Conservation (phyloP, 495 filamentous ascomycete species). For the Neurospora sp. region DNA sequence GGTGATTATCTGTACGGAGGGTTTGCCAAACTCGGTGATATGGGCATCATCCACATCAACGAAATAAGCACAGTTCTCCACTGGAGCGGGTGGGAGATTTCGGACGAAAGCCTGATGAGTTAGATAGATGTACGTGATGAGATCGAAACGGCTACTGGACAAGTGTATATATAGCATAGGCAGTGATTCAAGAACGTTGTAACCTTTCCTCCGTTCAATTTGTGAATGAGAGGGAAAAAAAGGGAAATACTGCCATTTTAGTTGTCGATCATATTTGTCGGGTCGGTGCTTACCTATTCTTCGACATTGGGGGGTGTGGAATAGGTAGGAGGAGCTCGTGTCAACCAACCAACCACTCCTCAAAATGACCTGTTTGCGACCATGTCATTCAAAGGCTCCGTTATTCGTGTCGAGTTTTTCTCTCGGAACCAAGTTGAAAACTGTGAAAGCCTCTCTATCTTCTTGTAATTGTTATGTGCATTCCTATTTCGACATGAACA, state of each 20-base stretch:
- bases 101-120: background rate
- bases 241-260: too few relatives aligned
- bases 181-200: background rate
- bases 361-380: too few relatives aligned
- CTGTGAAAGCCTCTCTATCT: background rate
- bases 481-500: background rate
- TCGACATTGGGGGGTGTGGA: too few relatives aligned
- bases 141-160: background rate
- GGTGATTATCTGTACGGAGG: too few relatives aligned
- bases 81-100: background rate
- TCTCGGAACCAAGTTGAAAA: background rate
- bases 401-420: background rate
- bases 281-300: too few relatives aligned
- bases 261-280: too few relatives aligned
- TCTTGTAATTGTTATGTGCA: background rate
- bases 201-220: too few relatives aligned
- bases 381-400: too few relatives aligned
- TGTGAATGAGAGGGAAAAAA: too few relatives aligned
- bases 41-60: background rate
- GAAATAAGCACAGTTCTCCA: background rate
- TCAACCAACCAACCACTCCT: too few relatives aligned
- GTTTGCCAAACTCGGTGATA: too few relatives aligned
- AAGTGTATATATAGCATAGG: background rate
- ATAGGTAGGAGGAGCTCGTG: too few relatives aligned
- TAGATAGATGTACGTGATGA: background rate